Evolutionary conservation across 129 eudicot species (phyloP), one percentile per base, ranked within the genome.

Genomic region (Pittosporum tobira): DNA sequence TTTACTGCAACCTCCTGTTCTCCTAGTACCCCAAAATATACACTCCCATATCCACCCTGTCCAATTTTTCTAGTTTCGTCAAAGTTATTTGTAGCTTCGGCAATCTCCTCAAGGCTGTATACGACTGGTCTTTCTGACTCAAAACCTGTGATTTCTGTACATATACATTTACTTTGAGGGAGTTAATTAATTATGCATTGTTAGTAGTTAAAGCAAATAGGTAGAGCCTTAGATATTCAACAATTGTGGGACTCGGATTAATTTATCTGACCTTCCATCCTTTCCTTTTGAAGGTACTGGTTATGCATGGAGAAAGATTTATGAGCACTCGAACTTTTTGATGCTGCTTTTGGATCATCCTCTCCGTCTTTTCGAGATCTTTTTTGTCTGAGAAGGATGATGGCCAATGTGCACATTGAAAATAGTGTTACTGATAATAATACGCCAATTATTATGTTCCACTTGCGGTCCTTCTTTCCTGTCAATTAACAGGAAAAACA

Each of bases 21-120:
- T 65, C 84, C 82, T 54, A 87, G 61, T 63, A 69, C 69, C 59
- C 95, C 91, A 56, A 76, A 74, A 61, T 82, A 87, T 48, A 87
- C 95, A 64, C 84, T 79, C 58, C 91, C 95, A 75, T 87, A 87
- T 55, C 95, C 95, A 27, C 95, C 95, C 77, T 74, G 80, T 13
- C 95, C 95, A 9, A 87, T 87, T 65, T 57, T 79, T 38, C 91
- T 70, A 30, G 65, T 46, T 42, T 87, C 95, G 48, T 82, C 91
- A 38, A 79, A 87, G 56, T 79, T 53, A 46, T 49, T 66, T 59
- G 95, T 82, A 26, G 91, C 95, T 70, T 82, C 88, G 52, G 76
- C 91, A 11, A 87, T 79, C 78, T 82, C 91, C 50, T 74, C 89
- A 65, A 87, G 68, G 62, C 79, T 80, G 61, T 82, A 87, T 48